Evolutionary conservation across 306 rosid genomes (phyloP).

Genomic region (Cicer yamashitae): DNA sequence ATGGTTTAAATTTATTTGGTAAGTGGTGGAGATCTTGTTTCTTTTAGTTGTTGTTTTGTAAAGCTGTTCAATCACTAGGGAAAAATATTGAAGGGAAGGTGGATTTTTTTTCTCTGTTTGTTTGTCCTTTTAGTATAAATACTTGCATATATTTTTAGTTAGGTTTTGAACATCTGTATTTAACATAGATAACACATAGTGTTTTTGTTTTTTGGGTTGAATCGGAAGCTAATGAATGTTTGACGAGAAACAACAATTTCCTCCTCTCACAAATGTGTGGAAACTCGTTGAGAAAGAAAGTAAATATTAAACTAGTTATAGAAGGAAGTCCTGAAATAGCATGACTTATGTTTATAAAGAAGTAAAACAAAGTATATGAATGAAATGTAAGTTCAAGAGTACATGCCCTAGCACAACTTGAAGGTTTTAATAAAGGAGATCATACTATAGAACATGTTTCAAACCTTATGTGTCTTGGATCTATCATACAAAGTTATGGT

Average conservation of each 20-base stretch:
- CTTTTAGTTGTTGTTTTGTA: not conserved
- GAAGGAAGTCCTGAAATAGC: conserved; percentile 1
- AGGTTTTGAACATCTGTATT: not conserved
- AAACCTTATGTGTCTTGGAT: not conserved
- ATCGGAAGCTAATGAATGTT: not conserved
- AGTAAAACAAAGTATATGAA: too few relatives aligned
- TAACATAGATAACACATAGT: not conserved
- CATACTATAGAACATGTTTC: not conserved
- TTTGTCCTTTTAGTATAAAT: not conserved
- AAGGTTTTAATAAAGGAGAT: conserved; percentile 6
- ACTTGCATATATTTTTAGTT: not conserved
- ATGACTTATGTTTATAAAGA: not conserved
- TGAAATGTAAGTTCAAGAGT: not conserved
- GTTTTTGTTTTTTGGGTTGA: not conserved
- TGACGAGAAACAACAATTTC: not conserved
- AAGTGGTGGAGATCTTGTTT: not conserved
- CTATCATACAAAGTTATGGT: not conserved
- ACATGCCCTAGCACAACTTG: not conserved
- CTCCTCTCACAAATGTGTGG: not conserved
- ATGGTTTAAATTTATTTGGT: conserved; percentile 3
- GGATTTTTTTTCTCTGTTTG: conserved; percentile 24
- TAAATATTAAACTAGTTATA: conserved; percentile 8
- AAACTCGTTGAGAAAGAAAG: not conserved
- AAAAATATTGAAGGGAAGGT: not conserved
- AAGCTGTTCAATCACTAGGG: not conserved